Base-by-base conservation (phyloP, 495 filamentous ascomycete species). In the Evansstolkia leycettana region DNA sequence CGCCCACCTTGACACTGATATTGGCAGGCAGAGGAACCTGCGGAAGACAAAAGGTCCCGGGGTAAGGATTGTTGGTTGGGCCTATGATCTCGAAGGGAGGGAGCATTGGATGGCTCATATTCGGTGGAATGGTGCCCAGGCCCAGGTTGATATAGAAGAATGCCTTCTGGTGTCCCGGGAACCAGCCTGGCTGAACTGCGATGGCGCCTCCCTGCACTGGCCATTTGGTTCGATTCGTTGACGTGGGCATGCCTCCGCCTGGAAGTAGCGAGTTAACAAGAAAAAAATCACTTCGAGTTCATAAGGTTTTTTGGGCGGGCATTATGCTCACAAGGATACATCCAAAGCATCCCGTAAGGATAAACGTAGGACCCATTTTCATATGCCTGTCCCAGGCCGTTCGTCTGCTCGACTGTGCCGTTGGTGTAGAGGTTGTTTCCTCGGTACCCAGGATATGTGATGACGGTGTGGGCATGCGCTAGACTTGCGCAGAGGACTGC, bases 341-440 rank as follows among this genome's bases (percentile, higher is more conserved):
- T 78, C 89, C 90, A 96, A 64, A 94, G 82, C 84, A 94, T 89
- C 60, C 92, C 90, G 47, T 84, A 94, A 2, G 87, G 88, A 50
- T 73, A 92, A 5, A 59, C 50, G 28, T 47, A 39, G 16, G 61
- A 58, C 27, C 52, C 55, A 34, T 66, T 70, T 32, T 47, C 55
- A 46, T 50, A 55, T n/a, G 65, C 68, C 0, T 63, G 48, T 44
- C 63, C 62, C 20, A 73, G 48, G 28, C 72, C 61, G 36, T 64
- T 37, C 9, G 60, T 23, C 30, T 65, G 47, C 23, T 42, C 46
- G 34, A 73, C 46, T 2, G 73, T 72, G 4, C 73, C 73, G 56
- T 84, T 92, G 30, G 78, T 81, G 46, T 79, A 69, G 27, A 96
- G 71, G 54, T 93, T 96, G 64, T 99, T 80, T 45, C 87, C 90